phyloP scores from a whole-genome alignment of 768 basidiomycete genomes.

The Boletus fagicola region DNA sequence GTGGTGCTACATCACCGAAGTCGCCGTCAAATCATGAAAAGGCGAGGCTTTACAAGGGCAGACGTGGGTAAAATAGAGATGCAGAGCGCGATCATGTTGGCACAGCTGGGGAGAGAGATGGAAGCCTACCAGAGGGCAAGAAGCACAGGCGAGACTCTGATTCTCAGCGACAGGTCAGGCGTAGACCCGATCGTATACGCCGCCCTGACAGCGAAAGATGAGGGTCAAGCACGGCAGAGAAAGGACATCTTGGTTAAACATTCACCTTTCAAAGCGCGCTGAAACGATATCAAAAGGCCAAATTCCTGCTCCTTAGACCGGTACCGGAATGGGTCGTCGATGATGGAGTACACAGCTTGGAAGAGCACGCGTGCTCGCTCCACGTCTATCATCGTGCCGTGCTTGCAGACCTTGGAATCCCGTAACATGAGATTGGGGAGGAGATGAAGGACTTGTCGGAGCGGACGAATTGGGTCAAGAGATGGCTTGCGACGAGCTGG shows the following conservation, averaged over 20 bases:
- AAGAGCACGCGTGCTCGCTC: slow-evolving; percentile 44
- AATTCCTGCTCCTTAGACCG: slow-evolving; percentile 54
- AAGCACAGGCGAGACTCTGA: slow-evolving; percentile 26
- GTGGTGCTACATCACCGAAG: slow-evolving; percentile 52
- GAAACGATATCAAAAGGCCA: slow-evolving; percentile 43
- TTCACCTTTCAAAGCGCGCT: slow-evolving; percentile 42
- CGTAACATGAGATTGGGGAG: slow-evolving; percentile 45
- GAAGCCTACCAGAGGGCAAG: slow-evolving; percentile 13
- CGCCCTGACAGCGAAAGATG: slow-evolving; percentile 42
- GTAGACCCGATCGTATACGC: slow-evolving; percentile 66
- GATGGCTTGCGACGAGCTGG: slow-evolving; percentile 6
- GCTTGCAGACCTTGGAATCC: slow-evolving; percentile 43
- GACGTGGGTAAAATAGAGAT: slow-evolving; percentile 53
- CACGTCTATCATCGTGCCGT: slow-evolving; percentile 39
- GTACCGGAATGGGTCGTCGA: slow-evolving; percentile 61
- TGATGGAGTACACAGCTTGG: slow-evolving; percentile 58
- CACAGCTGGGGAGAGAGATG: slow-evolving; percentile 49
- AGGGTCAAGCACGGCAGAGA: slow-evolving; percentile 36
- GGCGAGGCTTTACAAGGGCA: slow-evolving; percentile 50
- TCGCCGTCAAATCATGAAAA: slow-evolving; percentile 59
- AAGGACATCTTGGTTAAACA: slow-evolving; percentile 36
- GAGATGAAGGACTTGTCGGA: slow-evolving; percentile 40
- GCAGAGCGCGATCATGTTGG: slow-evolving; percentile 62
- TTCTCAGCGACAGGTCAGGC: slow-evolving; percentile 63
- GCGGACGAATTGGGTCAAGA: slow-evolving; percentile 24